Conservation (phyloP, 2,329 filamentous ascomycete genomes). For the Trichoderma sp. region DNA sequence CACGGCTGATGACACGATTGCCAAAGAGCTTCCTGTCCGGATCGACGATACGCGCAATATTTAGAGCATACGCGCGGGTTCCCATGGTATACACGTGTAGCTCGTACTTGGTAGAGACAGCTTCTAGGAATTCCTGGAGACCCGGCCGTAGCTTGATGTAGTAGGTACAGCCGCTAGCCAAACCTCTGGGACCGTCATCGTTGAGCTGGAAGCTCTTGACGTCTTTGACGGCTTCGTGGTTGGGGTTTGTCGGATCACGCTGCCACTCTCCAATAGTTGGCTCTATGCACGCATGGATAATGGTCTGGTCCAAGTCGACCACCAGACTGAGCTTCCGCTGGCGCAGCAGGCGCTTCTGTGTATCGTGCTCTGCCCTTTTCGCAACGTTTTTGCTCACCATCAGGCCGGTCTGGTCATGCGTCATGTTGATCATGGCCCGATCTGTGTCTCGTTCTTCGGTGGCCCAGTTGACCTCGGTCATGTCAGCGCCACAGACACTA, state of each 20-base stretch:
- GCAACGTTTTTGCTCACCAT: slow-evolving; percentile 84
- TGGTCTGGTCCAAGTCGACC: slow-evolving; percentile 95
- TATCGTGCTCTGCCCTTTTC: slow-evolving; percentile 76
- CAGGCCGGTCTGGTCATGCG: slow-evolving; percentile 84
- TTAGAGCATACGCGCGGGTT: slow-evolving; percentile 89
- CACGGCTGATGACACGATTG: slow-evolving; percentile 90
- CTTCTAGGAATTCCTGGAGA: slow-evolving; percentile 73
- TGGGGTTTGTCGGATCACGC: slow-evolving; percentile 81
- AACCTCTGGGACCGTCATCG: slow-evolving; percentile 75
- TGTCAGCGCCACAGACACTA: slow-evolving; percentile 89
- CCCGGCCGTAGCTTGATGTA: slow-evolving; percentile 97
- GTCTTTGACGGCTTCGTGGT: slow-evolving; percentile 85
- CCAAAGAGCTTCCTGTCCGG: slow-evolving; percentile 86
- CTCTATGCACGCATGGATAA: slow-evolving; percentile 97
- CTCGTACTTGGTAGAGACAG: slow-evolving; percentile 80
- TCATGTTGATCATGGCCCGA: slow-evolving; percentile 91
- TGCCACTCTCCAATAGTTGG: slow-evolving; percentile 97
- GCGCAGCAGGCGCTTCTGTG: slow-evolving; percentile 77
- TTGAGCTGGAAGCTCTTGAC: slow-evolving; percentile 84
- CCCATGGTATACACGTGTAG: slow-evolving; percentile 99
- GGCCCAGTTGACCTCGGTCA: slow-evolving; percentile 87
- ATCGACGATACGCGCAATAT: slow-evolving; percentile 90
- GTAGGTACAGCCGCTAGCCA: slow-evolving; percentile 78
- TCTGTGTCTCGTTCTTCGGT: slow-evolving; percentile 75
- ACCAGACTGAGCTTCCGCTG: slow-evolving; percentile 87